Evolutionary conservation across 2,329 filamentous ascomycete genomes (phyloP).

Genomic region (Monosporascus sp.): DNA sequence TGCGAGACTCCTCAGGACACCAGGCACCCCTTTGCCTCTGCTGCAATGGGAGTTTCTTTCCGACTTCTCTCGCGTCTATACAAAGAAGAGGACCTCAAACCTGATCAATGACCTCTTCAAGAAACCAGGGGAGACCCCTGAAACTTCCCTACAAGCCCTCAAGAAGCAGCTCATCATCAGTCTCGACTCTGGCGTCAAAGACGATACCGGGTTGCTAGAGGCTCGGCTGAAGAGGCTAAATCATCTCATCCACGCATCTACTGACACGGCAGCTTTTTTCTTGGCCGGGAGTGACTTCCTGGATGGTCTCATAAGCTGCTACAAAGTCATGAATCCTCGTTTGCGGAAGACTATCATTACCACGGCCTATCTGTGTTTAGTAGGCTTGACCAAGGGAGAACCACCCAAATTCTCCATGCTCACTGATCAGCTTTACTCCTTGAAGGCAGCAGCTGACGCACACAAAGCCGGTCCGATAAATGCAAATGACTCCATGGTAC

Average conservation of each 20-base stretch:
- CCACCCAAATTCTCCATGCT: slow-evolving; percentile 69
- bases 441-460: slow-evolving; percentile 66
- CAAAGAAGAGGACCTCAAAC: slow-evolving; percentile 53
- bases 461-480: slow-evolving; percentile 52
- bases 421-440: slow-evolving; percentile 75
- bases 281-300: slow-evolving; percentile 84
- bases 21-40: slow-evolving; percentile 40
- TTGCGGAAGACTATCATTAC: slow-evolving; percentile 65
- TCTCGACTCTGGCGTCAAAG: slow-evolving; percentile 56
- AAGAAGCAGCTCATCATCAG: slow-evolving; percentile 58
- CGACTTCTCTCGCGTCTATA: slow-evolving; percentile 62
- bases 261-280: slow-evolving; percentile 55
- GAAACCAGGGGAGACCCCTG: slow-evolving; percentile 42
- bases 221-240: slow-evolving; percentile 53
- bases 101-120: slow-evolving; percentile 47
- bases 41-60: slow-evolving; percentile 63
- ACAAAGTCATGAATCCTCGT: slow-evolving; percentile 56
- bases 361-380: slow-evolving; percentile 68
- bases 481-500: slow-evolving; percentile 66
- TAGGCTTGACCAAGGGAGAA: slow-evolving; percentile 61
- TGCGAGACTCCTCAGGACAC: slow-evolving; percentile 46
- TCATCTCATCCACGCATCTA: slow-evolving; percentile 56
- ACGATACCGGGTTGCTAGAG: slow-evolving; percentile 51
- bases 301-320: slow-evolving; percentile 66
- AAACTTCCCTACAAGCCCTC: slow-evolving; percentile 49